Base-by-base conservation (phyloP, 2,329 filamentous ascomycete genomes). In the Biscogniauxia sp. region DNA sequence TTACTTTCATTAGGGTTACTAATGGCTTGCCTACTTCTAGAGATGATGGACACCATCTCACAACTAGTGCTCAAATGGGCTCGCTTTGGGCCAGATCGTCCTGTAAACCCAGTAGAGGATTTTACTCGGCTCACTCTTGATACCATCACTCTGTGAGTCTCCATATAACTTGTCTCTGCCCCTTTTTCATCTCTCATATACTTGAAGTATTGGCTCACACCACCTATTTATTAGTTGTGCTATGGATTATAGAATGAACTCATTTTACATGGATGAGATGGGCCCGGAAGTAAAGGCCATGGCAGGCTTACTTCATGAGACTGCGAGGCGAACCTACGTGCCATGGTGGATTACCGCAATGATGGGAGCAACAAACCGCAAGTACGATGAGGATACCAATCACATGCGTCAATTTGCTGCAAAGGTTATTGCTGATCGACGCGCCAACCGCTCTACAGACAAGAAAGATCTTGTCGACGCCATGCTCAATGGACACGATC, bases 401-500 rank as follows among this genome's bases (percentile, higher is more conserved):
- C 17, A 50, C 37, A 13, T 60, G 54, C 37, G 26, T 57, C 23
- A 26, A 20, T 17, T 59, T 26, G 52, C 51, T 6, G 7, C 15
- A 4, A 17, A 53, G 32, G 20, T 26, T 17, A 9, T 60, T 57
- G 37, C 54, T 32, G 50, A 52, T 19, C n/a, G 57, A 53, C 11
- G 62, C 55, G 2, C 53, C 52, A 19, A 53, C 25, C 23, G 28
- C 19, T 17, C 61, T 2, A 15, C n/a, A n/a, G n/a, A 37, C 2
- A 49, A 50, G 19, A 80, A 81, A 50, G 83, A 85, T 67, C 72
- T 86, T 3, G 71, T 85, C 17, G 80, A 82, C 66, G 78, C 80
- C 2, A 80, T 86, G 78, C 69, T 86, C 20, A 72, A 80, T 28
- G 80, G 80, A 0, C 75, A 73, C 20, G 84, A 86, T 66, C 77